Evolutionary conservation across 805 yeast genomes (phyloP).

Genomic region (Kazachstania martiniae): DNA sequence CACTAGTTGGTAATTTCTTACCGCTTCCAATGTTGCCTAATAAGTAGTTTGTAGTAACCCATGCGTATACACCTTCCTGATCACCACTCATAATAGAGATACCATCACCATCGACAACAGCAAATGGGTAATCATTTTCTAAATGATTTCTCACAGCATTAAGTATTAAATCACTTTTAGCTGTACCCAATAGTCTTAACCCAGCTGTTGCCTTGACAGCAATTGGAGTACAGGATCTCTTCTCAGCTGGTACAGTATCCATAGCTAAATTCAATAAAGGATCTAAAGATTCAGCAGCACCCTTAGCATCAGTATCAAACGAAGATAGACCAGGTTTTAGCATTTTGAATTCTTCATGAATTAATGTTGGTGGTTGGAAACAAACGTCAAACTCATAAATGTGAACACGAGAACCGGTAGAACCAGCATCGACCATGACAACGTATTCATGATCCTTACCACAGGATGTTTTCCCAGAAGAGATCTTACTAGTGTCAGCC

Average conservation of each 20-base stretch:
- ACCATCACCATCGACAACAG: constrained; percentile 81
- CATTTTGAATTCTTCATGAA: constrained; percentile 79
- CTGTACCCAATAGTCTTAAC: constrained; percentile 71
- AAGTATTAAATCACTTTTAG: constrained; percentile 59
- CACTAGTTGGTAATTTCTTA: constrained; percentile 77
- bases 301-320: constrained; percentile 64
- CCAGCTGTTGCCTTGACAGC: constrained; percentile 99
- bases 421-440: constrained; percentile 95
- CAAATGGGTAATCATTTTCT: constrained; percentile 77
- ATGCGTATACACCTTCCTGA: constrained; percentile 96
- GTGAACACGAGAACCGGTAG: constrained; percentile 94
- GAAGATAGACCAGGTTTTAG: constrained; percentile 85
- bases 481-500: not conserved
- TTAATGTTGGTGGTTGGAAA: constrained; percentile 67
- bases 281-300: constrained; percentile 87
- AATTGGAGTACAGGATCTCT: constrained; percentile 77
- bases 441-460: constrained; percentile 52
- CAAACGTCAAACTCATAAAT: constrained; percentile 87
- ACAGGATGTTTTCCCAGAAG: not conserved
- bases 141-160: constrained; percentile 66
- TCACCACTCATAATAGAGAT: constrained; percentile 89
- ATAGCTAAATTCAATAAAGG: constrained; percentile 70
- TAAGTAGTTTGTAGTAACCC: constrained; percentile 93
- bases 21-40: constrained; percentile 83
- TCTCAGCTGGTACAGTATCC: constrained; percentile 59